Conservation (phyloP, 179 eudicot genomes). For the Kewa caespitosa region DNA sequence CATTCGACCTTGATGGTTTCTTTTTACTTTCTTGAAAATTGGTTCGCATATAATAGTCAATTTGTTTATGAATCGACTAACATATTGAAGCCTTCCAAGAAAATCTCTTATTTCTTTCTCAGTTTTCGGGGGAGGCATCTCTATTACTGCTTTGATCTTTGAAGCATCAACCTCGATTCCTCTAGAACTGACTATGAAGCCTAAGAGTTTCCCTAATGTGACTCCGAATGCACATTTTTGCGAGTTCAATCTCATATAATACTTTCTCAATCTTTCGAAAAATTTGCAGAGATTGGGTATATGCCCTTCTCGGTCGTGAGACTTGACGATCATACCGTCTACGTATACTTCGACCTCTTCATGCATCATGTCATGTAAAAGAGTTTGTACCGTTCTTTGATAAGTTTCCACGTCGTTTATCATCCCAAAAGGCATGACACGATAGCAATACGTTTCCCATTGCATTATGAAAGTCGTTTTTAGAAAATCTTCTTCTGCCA, state of each 20-base stretch:
- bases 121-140: background rate
- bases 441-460: too few species aligned
- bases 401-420: too few species aligned
- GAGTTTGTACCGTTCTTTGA: too few species aligned
- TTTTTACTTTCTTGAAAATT: too few species aligned
- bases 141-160: background rate
- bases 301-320: background rate
- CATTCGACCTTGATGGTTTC: too few species aligned
- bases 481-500: too few species aligned
- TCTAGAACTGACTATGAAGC: background rate
- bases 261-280: background rate
- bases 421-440: too few species aligned
- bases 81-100: background rate
- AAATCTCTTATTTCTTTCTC: background rate
- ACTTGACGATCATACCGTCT: too few species aligned
- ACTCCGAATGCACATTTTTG: slow-evolving; percentile 2
- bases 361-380: too few species aligned
- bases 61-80: slow-evolving; percentile 7
- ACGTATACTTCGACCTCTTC: too few species aligned
- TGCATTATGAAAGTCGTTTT: too few species aligned
- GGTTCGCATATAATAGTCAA: too few species aligned
- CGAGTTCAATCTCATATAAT: background rate
- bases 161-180: background rate
- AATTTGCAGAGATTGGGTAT: background rate
- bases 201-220: background rate